Conservation (phyloP, 2,329 filamentous ascomycete genomes). For the Diaporthe eres region DNA sequence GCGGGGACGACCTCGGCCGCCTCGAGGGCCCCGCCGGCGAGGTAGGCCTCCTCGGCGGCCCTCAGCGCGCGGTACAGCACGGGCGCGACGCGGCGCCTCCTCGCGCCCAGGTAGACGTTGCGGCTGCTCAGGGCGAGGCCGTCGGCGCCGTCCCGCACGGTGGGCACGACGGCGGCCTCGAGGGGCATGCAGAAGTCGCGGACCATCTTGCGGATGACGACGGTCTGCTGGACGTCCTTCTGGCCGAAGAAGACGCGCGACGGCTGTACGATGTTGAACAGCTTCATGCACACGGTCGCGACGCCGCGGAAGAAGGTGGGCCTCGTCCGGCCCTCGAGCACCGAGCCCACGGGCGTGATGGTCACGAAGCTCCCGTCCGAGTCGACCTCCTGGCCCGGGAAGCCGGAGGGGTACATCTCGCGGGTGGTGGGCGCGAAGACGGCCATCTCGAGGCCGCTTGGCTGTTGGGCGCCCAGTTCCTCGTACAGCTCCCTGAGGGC, state of each 20-base stretch:
- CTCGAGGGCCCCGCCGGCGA: constrained; percentile 62
- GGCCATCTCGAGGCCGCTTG: constrained; percentile 56
- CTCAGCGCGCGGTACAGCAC: constrained; percentile 79
- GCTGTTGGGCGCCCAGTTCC: constrained; percentile 74
- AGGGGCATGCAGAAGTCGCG: constrained; percentile 87
- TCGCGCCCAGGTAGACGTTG: constrained; percentile 90
- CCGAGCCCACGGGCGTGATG: constrained; percentile 85
- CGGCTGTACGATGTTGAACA: constrained; percentile 86
- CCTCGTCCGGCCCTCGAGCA: constrained; percentile 86
- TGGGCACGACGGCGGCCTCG: constrained; percentile 80
- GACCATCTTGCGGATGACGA: constrained; percentile 89
- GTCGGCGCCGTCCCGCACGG: constrained; percentile 76
- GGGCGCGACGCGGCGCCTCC: constrained; percentile 79
- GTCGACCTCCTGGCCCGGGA: constrained; percentile 77
- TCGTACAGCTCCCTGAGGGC: constrained; percentile 77
- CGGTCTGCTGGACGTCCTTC: constrained; percentile 97
- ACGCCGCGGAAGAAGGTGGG: constrained; percentile 98
- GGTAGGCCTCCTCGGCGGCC: constrained; percentile 79
- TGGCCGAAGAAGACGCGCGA: constrained; percentile 94
- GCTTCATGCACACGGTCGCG: constrained; percentile 95
- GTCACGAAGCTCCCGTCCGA: constrained; percentile 91
- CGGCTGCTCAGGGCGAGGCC: constrained; percentile 92
- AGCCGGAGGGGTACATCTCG: constrained; percentile 91
- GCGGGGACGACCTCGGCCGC: constrained; percentile 79
- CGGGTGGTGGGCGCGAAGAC: constrained; percentile 88